Evolutionary conservation across 2,329 filamentous ascomycete species (phyloP), one percentile per base, ranked within the genome.

Genomic region (Blastomyces percursus): DNA sequence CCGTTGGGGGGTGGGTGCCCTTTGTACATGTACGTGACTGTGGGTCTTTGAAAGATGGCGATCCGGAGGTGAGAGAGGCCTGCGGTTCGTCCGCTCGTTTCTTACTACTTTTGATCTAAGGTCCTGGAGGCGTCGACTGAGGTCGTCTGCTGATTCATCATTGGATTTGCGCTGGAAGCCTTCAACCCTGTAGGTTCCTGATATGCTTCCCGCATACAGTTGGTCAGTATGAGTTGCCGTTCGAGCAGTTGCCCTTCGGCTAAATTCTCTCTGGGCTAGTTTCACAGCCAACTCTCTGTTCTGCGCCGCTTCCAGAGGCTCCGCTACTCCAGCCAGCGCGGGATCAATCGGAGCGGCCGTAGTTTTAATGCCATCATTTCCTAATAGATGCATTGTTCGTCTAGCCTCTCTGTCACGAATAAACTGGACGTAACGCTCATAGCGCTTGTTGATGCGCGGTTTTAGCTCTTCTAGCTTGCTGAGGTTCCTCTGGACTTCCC

Each of bases 201-300:
- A n/a, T 38, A 35, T 55, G 27, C 16, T 14, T 21, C 50, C 11
- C 32, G 14, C 12, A 57, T 48, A 46, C 9, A 7, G 2, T 16
- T 30, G 30, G 2, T 24, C n/a, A 4, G 48, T 19, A 9, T 19
- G 58, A 50, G 44, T 42, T 46, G 30, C 38, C 46, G 19, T 52
- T 64, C 84, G 80, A 51, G 79, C 81, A 16, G 82, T 84, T 68
- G 89, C 86, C 66, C 90, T 81, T 51, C 88, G 81, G 62, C 77
- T 79, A 63, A 91, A 82, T 74, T 95, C 90, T 62, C 83, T 83
- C 65, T 87, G 85, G 0, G 90, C 90, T 38, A 95, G 74, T 66
- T 87, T 84, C 7, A 95, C 86, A 0, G 91, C 91, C 55, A 95
- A 76, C 12, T 92, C 87, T 65, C 86, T 83, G 65, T 95, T 81